Conservation (phyloP, 495 filamentous ascomycete genomes). For the Acidomyces sp. region DNA sequence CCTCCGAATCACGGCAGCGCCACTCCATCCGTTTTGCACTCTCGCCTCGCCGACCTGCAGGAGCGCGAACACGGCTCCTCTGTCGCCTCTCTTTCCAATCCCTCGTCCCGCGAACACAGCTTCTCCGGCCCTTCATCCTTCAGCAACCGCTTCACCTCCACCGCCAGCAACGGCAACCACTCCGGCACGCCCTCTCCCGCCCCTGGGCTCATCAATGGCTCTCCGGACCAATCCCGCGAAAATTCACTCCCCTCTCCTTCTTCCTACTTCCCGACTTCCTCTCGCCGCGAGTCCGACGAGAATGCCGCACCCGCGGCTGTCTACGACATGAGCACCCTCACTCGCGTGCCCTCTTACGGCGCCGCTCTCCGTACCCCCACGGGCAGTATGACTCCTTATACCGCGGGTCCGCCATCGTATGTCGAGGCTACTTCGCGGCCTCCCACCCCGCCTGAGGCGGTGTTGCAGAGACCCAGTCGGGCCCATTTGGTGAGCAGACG, state of each 20-base stretch:
- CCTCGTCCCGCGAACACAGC: conserved; percentile 10
- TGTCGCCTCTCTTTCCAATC: neutral
- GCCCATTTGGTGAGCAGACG: conserved; percentile 14
- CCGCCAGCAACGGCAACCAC: too few species aligned
- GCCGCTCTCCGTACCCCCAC: conserved; percentile 28
- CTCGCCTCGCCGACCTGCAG: conserved; percentile 26
- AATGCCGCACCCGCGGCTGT: conserved; percentile 8
- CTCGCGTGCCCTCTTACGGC: conserved; percentile 30
- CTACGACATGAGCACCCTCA: conserved; percentile 25
- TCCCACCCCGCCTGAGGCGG: conserved; percentile 17
- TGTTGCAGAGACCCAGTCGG: conserved; percentile 14
- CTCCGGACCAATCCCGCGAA: neutral
- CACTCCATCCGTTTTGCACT: conserved; percentile 23
- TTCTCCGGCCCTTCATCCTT: too few species aligned
- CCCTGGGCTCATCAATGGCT: conserved; percentile 1
- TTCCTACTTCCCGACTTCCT: conserved; percentile 14
- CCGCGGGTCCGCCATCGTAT: conserved; percentile 27
- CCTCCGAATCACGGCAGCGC: conserved; percentile 23
- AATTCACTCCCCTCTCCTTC: neutral
- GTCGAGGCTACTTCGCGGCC: conserved; percentile 30
- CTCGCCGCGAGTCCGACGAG: conserved; percentile 12
- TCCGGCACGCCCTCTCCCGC: conserved; percentile 14
- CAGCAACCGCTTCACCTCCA: too few species aligned
- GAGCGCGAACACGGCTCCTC: conserved; percentile 10
- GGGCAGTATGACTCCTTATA: conserved; percentile 18